These are phyloP conservation scores for Limnomonas spitsbergensis DNA, from an alignment of 139 green algal species.

Conservation along the genomic window DNA sequence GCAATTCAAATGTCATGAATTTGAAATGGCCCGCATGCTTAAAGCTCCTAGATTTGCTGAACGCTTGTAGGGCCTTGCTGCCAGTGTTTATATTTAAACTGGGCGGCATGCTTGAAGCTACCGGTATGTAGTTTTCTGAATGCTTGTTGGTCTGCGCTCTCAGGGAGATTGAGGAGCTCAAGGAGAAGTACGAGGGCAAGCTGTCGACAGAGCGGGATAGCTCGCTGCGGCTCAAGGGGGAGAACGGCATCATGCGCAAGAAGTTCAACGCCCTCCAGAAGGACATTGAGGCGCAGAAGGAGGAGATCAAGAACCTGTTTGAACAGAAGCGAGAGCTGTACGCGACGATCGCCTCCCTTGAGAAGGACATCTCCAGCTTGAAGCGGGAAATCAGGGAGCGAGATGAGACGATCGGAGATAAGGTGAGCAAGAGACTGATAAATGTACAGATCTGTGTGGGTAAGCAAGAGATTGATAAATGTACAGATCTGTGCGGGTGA, in stretches of 20 bases:
- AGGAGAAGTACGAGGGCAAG: constrained; percentile 64
- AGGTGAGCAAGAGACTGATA: no score
- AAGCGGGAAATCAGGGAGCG: constrained; percentile 83
- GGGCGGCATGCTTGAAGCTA: no score
- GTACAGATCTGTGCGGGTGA: no score
- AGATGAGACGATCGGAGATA: constrained; percentile 89
- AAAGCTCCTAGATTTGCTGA: no score
- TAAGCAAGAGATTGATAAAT: no score
- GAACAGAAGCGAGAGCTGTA: constrained; percentile 66
- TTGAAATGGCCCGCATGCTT: no score
- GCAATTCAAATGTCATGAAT: no score
- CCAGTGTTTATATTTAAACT: no score
- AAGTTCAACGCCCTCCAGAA: constrained; percentile 77
- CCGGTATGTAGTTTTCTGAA: no score
- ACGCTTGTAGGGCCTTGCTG: no score
- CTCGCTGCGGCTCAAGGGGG: constrained; percentile 77
- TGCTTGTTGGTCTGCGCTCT: no score
- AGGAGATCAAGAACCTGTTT: constrained; percentile 78
- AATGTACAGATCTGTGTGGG: no score
- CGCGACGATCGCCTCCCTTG: constrained; percentile 55
- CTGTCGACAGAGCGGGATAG: constrained; percentile 61
- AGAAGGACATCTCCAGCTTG: constrained; percentile 79
- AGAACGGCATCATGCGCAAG: constrained; percentile 94
- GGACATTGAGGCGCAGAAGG: constrained; percentile 78
- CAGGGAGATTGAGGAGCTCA: constrained; percentile 20